These are phyloP conservation scores for Akebia trifoliata DNA, from an alignment of 164 flowering plant genomes.

Conservation along the genomic window DNA sequence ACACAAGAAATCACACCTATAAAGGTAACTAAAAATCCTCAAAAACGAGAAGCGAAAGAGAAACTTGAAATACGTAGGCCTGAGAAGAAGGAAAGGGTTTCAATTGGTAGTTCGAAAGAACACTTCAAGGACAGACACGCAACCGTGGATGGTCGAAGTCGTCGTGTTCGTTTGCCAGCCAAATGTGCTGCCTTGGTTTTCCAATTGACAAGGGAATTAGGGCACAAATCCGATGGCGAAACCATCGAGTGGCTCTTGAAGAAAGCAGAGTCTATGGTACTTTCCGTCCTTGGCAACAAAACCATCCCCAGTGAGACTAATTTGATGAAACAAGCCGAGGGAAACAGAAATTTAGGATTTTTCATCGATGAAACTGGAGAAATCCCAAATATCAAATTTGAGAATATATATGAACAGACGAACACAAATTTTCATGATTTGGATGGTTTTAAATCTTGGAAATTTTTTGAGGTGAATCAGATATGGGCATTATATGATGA, in stretches of 20 bases:
- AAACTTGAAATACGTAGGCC: constrained; percentile 2
- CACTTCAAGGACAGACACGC: constrained; percentile 77
- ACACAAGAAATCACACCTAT: neutral
- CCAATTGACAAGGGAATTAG: constrained; percentile 60
- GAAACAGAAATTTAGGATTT: neutral
- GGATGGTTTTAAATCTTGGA: neutral
- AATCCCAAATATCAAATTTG: too few relatives aligned
- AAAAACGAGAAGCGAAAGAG: neutral
- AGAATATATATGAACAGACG: neutral
- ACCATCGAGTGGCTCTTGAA: constrained; percentile 75
- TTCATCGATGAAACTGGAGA: too few relatives aligned
- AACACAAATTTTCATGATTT: neutral
- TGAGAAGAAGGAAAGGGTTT: neutral
- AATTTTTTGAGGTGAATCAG: neutral
- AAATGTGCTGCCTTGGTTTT: constrained; percentile 73
- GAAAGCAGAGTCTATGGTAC: constrained; percentile 72
- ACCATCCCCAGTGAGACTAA: neutral
- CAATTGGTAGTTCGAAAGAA: constrained; percentile 10
- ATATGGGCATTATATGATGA: constrained; percentile 7
- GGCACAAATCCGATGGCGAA: constrained; percentile 73
- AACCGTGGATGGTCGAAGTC: constrained; percentile 71
- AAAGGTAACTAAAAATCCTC: too few relatives aligned
- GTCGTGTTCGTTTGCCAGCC: constrained; percentile 79
- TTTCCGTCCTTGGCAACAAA: constrained; percentile 23
- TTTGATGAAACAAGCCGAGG: neutral